phyloP scores from a whole-genome alignment of 495 filamentous ascomycete species.

The Copromyces sp. region DNA sequence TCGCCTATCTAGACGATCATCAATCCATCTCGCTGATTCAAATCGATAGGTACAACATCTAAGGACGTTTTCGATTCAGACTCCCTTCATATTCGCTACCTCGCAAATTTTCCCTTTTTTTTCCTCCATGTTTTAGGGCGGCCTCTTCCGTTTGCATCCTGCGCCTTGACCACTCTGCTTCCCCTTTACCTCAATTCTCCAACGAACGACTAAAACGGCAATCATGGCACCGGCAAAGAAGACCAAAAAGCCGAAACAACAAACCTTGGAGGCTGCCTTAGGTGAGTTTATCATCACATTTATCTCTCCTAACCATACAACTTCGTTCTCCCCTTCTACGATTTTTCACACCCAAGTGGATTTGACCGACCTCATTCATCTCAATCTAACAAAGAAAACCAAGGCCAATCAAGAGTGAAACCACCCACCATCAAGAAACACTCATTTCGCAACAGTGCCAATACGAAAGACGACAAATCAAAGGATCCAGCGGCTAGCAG shows the following conservation, averaged over 20 bases:
- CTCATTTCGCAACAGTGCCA: neutral
- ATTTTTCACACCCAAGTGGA: neutral
- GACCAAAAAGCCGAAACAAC: conserved; percentile 9
- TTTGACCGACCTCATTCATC: neutral
- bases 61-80: neutral
- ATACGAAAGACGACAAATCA: neutral
- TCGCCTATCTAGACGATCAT: neutral
- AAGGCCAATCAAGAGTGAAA: conserved; percentile 1
- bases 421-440: neutral
- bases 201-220: neutral
- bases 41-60: neutral
- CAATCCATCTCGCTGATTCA: neutral
- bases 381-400: neutral
- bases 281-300: conserved; percentile 2
- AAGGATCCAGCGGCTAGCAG: neutral
- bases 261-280: conserved; percentile 15
- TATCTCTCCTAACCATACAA: neutral
- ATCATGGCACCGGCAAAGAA: neutral
- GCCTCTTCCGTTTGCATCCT: neutral
- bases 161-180: neutral
- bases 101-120: neutral
- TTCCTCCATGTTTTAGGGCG: neutral
- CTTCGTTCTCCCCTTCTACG: neutral
- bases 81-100: neutral
- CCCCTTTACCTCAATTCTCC: neutral